Base-by-base conservation (phyloP, 73 alveolate species). In the Strombidium stylifer region DNA sequence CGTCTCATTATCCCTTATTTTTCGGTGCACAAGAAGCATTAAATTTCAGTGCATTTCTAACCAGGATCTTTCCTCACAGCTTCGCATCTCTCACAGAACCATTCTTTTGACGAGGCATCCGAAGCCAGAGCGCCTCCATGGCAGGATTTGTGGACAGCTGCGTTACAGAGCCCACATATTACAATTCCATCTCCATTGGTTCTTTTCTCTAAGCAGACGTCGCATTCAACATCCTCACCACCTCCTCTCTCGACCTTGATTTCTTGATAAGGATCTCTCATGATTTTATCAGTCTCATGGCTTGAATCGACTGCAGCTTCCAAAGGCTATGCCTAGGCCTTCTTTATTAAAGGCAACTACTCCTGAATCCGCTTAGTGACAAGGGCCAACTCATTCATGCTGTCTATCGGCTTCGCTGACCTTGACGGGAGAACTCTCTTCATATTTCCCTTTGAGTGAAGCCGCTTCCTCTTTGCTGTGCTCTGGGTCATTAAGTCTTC, bases 81-180 rank as follows among this genome's bases (percentile, higher is more conserved):
- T n/a, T 8, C 6, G 69, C 83, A 69, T 69, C 83, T 53, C 53
- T 69, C 24, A 46, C 83, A 69, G 25, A 12, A 54, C 81, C 79
- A 65, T 14, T 49, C 30, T 24, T 68, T 68, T 16, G 14, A 16
- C 7, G 79, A 68, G 31, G 49, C 28, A 25, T 25, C 37, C 10
- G 12, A 20, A 15, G 18, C 18, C 7, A 69, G 11, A 3, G 53
- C 83, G 14, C 65, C 23, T 3, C 73, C 60, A 47, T 73, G 60
- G 69, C 86, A 73, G 1, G 50, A 19, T 39, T 73, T 19, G 49
- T 73, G 86, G 10, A 32, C 70, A 25, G 78, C 86, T 19, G 21
- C 78, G 21, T 61, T 52, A 30, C 86, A 73, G 10, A 60, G 47
- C 31, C 60, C 86, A 30, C 86, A 73, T 1, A 73, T 47, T 16